Evolutionary conservation across 441 rosid species (phyloP), one percentile per base, ranked within the genome.

Genomic region (Biscutella laevigata): DNA sequence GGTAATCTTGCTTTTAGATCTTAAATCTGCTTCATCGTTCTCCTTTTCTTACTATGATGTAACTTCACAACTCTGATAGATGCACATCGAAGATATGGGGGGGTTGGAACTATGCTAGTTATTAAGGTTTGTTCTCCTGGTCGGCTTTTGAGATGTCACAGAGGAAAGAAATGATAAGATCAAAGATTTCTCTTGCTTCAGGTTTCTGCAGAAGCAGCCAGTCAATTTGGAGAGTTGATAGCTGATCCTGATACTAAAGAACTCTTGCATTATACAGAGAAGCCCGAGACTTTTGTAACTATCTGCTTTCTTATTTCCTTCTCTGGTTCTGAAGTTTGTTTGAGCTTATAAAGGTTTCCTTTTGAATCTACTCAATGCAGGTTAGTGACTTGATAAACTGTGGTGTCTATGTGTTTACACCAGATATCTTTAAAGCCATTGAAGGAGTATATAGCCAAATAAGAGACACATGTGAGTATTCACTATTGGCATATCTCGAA

Each of bases 141-240:
- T 36, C 28, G 0, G 2, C 4, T 10, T 25, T 38, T 32, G 5
- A 30, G 39, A 32, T 56, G 2, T 42, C 21, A 60, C 8, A 9
- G n/a, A 56, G 9, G 16, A 17, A 6, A 12, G 39, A 26, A 2
- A 48, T 13, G 6, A 8, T 24, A 52, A 15, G 50, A 66, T 29
- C 39, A 14, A 53, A 5, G 6, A 2, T 7, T 26, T 13, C 21
- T 29, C 12, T 29, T 46, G 20, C 15, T 38, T 9, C 74, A 89
- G 95, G 97, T 89, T 66, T 89, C 97, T 71, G 88, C 83, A 37
- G 97, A 89, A 76, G 78, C 88, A 47, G 97, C 97, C 5, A 80
- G 70, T 66, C 83, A 83, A 64, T 89, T 86, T 69, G 94, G 97
- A n/a, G 92, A 77, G 64, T 70, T 88, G 76, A 76, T 88, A 43